Evolutionary conservation across 495 filamentous ascomycete genomes (phyloP).

Genomic region (Hypoxylon trugodes): DNA sequence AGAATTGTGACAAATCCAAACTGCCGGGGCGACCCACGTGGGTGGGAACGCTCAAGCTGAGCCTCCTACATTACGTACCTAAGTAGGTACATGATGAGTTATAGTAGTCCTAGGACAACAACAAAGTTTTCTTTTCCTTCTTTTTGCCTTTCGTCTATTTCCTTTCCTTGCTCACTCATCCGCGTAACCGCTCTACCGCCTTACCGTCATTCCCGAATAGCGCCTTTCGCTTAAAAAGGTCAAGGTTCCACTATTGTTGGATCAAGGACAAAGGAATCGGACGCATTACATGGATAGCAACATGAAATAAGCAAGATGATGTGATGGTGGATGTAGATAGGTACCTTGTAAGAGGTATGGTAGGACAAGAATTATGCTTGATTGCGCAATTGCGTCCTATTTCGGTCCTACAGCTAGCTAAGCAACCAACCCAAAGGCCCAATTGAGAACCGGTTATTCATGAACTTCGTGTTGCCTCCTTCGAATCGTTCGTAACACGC

Average conservation of each 20-base stretch:
- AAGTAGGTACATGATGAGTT: neutral
- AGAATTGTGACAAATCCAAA: constrained; percentile 12
- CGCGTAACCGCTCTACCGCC: too few species aligned
- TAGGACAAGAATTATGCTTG: constrained; percentile 3
- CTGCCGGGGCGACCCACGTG: constrained; percentile 9
- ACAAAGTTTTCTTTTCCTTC: neutral
- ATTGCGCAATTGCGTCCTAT: constrained; percentile 15
- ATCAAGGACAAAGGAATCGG: too few species aligned
- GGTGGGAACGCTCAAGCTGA: constrained; percentile 4
- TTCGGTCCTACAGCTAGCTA: neutral
- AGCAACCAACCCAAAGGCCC: neutral
- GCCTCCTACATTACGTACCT: constrained; percentile 23
- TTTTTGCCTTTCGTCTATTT: neutral
- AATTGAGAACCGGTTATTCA: constrained; percentile 13
- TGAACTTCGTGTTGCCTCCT: neutral
- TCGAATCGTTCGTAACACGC: constrained; percentile 4
- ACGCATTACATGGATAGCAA: too few species aligned
- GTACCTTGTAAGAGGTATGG: too few species aligned
- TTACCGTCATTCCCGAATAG: constrained; percentile 1
- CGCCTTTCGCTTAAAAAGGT: neutral
- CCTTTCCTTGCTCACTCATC: too few species aligned
- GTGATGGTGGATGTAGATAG: neutral
- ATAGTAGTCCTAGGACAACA: constrained; percentile 1
- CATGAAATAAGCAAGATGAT: too few species aligned
- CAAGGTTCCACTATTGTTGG: neutral